Base-by-base conservation (phyloP, 2,329 filamentous ascomycete genomes). In the Phyllosticta capitalensis region DNA sequence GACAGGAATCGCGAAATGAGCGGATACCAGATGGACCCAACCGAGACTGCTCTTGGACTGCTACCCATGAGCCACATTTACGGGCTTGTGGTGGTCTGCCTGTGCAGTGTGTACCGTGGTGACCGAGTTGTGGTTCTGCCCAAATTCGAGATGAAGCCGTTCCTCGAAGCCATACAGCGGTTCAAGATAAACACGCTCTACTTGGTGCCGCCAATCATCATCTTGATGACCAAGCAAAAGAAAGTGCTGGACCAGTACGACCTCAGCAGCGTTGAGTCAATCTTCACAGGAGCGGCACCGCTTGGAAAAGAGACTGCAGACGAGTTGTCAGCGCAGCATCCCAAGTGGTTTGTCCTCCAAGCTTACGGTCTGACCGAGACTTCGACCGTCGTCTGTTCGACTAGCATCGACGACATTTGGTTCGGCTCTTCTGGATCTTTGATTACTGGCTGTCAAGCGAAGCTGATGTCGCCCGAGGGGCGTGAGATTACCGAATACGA, bases 11-110 rank as follows among this genome's bases (percentile, higher is more conserved):
- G 38, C 6, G 75, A 57, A 59, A 70, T n/a, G 70, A 77, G 62
- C 69, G 73, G 63, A 52, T 72, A 69, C 22, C 74, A 76, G 45
- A 70, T 72, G 3, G 67, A 73, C 61, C 75, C 80, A 64, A 79
- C 73, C 0, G 82, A 85, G 56, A 76, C 81, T 20, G 75, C 71
- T 1, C 79, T 92, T 0, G 89, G 88, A 5, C 76, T 92, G n/a
- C 76, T 92, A 0, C 89, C 89, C 0, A 83, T 90, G 67, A 91
- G 87, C 64, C 90, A 95, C 67, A 94, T 94, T 63, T 95, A 92
- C 70, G 84, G 83, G 3, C 75, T 94, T 38, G 83, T 90, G 5
- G 83, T 90, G 17, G 83, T 90, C 61, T 84, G 83, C 50, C 85
- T 89, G 69, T 73, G 78, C 1, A 80, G 80, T 24, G 76, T 83